Percentiles rank a stretch among this genome's conserved stretches.
These are phyloP conservation scores for Porphyrellus sp. DNA, from an alignment of 1,284 basidiomycete genomes.

Conservation along the genomic window DNA sequence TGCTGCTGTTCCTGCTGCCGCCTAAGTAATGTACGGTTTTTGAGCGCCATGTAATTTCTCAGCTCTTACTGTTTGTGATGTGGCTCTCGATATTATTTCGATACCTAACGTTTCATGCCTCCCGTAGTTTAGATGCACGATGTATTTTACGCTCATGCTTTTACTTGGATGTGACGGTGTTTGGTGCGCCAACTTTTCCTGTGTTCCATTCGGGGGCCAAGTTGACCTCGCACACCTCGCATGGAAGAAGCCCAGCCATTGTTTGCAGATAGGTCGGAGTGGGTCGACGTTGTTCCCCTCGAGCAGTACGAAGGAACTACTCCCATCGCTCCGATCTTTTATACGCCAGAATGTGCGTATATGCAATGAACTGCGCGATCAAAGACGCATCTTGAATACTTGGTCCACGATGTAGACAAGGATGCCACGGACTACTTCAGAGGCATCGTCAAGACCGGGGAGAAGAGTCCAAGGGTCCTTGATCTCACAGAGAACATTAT, in stretches of 20 bases:
- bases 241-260: conserved; percentile 31
- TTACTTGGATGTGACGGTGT: not conserved
- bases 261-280: conserved; percentile 66
- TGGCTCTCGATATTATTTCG: conserved; percentile 18
- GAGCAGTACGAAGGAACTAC: conserved; percentile 77
- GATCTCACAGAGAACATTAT: conserved; percentile 85
- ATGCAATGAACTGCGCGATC: conserved; percentile 5
- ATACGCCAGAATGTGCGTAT: conserved; percentile 78
- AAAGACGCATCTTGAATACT: conserved; percentile 6
- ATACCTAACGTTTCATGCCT: conserved; percentile 24
- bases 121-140: conserved; percentile 22
- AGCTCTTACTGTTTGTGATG: conserved; percentile 5
- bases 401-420: conserved; percentile 56
- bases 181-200: too few species aligned
- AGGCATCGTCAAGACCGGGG: conserved; percentile 70
- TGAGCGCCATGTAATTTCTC: conserved; percentile 13
- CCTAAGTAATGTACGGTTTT: conserved; percentile 18
- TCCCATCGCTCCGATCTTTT: conserved; percentile 87
- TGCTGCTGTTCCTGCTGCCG: conserved; percentile 36
- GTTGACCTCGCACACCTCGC: too few species aligned
- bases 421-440: conserved; percentile 92
- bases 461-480: conserved; percentile 78
- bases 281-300: conserved; percentile 77
- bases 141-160: conserved; percentile 24
- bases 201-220: too few species aligned